Evolutionary conservation across 305 asterid species (phyloP).

Genomic region (Plantago coronopus): DNA sequence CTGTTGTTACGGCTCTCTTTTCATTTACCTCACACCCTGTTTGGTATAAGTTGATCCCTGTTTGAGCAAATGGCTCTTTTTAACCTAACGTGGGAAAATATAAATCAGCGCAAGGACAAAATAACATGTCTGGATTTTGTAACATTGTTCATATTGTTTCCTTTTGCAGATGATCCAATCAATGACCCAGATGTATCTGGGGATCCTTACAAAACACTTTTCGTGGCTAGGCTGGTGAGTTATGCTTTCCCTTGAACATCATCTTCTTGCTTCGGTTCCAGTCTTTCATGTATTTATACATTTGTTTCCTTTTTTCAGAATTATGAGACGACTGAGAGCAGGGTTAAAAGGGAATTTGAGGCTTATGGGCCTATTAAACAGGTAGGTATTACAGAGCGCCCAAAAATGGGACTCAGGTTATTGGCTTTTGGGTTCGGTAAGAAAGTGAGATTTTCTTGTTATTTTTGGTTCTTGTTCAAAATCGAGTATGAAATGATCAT

Average conservation of each 20-base stretch:
- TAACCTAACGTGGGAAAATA: neutral
- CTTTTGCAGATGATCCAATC: conserved; percentile 74
- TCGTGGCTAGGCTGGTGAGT: conserved; percentile 94
- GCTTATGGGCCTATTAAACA: conserved; percentile 96
- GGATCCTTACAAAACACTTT: conserved; percentile 92
- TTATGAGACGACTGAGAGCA: conserved; percentile 92
- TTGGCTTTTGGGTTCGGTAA: conserved; percentile 75
- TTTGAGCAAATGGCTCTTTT: neutral
- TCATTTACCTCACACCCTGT: neutral
- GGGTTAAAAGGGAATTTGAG: conserved; percentile 95
- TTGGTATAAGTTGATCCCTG: neutral
- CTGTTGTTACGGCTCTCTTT: neutral
- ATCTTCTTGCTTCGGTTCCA: conserved; percentile 11
- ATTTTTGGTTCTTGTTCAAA: conserved; percentile 9
- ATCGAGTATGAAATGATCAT: neutral
- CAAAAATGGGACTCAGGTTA: conserved; percentile 66
- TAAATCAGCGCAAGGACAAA: neutral
- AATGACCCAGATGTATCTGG: conserved; percentile 77
- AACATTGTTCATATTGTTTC: conserved; percentile 8
- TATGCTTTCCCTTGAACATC: conserved; percentile 7
- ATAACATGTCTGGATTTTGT: neutral
- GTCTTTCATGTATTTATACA: conserved; percentile 7
- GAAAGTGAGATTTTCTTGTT: conserved; percentile 39
- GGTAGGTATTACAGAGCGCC: conserved; percentile 90
- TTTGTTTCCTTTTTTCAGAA: conserved; percentile 50